phyloP scores from a whole-genome alignment of 495 filamentous ascomycete species.

The Penicillium macrosclerotiorum region DNA sequence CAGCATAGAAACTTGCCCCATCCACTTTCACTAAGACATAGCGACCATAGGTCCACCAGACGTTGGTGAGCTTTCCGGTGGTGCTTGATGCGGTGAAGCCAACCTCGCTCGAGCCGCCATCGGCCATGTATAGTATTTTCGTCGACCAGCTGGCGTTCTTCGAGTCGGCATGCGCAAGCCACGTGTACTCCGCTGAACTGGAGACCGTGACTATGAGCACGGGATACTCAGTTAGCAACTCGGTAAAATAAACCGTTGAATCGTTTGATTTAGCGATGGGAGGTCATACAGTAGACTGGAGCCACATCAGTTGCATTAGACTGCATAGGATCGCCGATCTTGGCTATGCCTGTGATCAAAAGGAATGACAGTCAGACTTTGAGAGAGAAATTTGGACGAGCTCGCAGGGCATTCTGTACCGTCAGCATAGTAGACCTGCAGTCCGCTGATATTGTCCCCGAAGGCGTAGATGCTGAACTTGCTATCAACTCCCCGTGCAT shows the following conservation, averaged over 20 bases:
- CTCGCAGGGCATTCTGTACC: slow-evolving; percentile 18
- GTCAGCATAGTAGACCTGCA: slow-evolving; percentile 32
- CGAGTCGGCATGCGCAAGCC: slow-evolving; percentile 7
- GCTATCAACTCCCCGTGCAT: slow-evolving; percentile 2
- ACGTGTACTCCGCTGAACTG: slow-evolving; percentile 6
- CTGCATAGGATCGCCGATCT: slow-evolving; percentile 8
- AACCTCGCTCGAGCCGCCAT: slow-evolving; percentile 1
- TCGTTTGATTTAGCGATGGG: not conserved
- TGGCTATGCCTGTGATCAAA: slow-evolving; percentile 8
- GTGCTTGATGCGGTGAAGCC: slow-evolving; percentile 1
- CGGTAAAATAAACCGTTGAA: not conserved
- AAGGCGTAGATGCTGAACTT: slow-evolving; percentile 36
- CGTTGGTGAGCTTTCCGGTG: slow-evolving; percentile 5
- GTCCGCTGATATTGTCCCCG: slow-evolving; percentile 30
- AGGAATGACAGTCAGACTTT: not conserved
- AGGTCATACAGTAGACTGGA: slow-evolving; percentile 12
- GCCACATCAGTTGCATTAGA: slow-evolving; percentile 1
- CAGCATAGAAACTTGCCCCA: slow-evolving; percentile 15
- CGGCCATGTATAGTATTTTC: slow-evolving; percentile 7
- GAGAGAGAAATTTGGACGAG: not conserved
- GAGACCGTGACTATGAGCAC: not conserved
- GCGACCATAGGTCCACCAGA: slow-evolving; percentile 15
- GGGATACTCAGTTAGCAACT: not conserved
- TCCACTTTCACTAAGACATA: slow-evolving; percentile 15
- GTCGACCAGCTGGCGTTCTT: not conserved